These are phyloP conservation scores for Debaryomyces castellii DNA, from an alignment of 805 yeast genomes.

Conservation along the genomic window DNA sequence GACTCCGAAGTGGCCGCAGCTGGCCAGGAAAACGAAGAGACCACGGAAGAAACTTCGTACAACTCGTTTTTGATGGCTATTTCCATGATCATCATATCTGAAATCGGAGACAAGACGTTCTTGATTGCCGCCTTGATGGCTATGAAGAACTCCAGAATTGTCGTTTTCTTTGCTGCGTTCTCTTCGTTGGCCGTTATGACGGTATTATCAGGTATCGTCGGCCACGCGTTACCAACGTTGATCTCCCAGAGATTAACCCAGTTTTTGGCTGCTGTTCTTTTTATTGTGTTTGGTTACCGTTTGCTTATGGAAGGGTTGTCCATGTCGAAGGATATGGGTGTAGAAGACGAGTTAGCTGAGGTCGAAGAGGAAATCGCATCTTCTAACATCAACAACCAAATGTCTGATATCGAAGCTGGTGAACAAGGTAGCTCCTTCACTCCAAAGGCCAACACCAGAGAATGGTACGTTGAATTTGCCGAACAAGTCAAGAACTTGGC, in stretches of 20 bases:
- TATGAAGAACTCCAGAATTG: slow-evolving; percentile 80
- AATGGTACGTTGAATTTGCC: slow-evolving; percentile 27
- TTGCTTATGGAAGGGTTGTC: slow-evolving; percentile 77
- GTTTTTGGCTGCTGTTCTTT: slow-evolving; percentile 75
- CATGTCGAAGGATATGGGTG: slow-evolving; percentile 82
- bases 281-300: slow-evolving; percentile 78
- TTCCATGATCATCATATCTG: slow-evolving; percentile 92
- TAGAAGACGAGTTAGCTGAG: slow-evolving; percentile 93
- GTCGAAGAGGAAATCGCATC: slow-evolving; percentile 90
- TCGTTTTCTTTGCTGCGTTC: slow-evolving; percentile 89
- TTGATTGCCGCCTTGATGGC: slow-evolving; percentile 97
- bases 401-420: slow-evolving; percentile 64
- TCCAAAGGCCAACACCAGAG: slow-evolving; percentile 13
- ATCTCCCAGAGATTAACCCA: slow-evolving; percentile 80
- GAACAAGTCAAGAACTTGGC: slow-evolving; percentile 54
- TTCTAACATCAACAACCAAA: slow-evolving; percentile 49
- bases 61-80: slow-evolving; percentile 75
- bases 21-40: slow-evolving; percentile 3
- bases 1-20: background rate
- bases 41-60: slow-evolving; percentile 15
- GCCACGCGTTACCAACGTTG: slow-evolving; percentile 85
- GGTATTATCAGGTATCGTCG: slow-evolving; percentile 82
- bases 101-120: slow-evolving; percentile 96
- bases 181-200: slow-evolving; percentile 89
- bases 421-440: slow-evolving; percentile 11